Base-by-base conservation (phyloP, 352 stramenopile genomes). In the Elongisporangium prolatum region DNA sequence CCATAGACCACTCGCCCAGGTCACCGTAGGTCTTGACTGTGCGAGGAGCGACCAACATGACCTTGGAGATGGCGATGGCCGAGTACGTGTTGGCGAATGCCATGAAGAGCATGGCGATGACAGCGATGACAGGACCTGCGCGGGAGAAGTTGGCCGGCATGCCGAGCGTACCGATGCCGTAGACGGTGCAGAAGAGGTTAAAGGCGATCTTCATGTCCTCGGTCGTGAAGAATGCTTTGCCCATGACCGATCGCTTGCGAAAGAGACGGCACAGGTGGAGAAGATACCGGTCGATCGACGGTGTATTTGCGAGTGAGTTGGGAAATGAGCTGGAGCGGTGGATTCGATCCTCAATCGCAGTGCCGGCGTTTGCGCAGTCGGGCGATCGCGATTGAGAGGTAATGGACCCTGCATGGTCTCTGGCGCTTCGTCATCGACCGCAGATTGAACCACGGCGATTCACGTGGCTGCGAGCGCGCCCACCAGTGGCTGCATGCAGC, bases 141-240 rank as follows among this genome's bases (percentile, higher is more conserved):
- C 76, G 76, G 17, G 76, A 62, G 21, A 73, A 87, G 57, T 86
- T 87, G 16, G 67, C 68, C 2, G 77, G 76, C 50, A 88, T 68
- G 52, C 76, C 76, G 52, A 88, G 72, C 52, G 77, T 83, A 13
- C 77, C 77, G 53, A 88, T 81, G 52, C 77, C 77, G 47, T 53
- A 86, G 38, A 87, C 73, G 25, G 71, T 80, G 61, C 77, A 87
- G 48, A 84, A 68, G 48, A 78, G 65, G 51, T 69, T 69, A 57
- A 77, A 77, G n/a, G 63, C 63, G 20, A 57, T 61, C 63, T 84
- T 86, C 61, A 63, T 60, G 55, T 63, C 74, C 47, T 84, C 74
- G n/a, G 60, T 24, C n/a, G 74, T 82, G 55, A 77, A 79, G 64
- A 74, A 40, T 50, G 63, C 72, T 17, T 55, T 58, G 52, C 28